Base-by-base conservation (phyloP, 2,329 filamentous ascomycete species). In the Colletotrichum echinochloae region DNA sequence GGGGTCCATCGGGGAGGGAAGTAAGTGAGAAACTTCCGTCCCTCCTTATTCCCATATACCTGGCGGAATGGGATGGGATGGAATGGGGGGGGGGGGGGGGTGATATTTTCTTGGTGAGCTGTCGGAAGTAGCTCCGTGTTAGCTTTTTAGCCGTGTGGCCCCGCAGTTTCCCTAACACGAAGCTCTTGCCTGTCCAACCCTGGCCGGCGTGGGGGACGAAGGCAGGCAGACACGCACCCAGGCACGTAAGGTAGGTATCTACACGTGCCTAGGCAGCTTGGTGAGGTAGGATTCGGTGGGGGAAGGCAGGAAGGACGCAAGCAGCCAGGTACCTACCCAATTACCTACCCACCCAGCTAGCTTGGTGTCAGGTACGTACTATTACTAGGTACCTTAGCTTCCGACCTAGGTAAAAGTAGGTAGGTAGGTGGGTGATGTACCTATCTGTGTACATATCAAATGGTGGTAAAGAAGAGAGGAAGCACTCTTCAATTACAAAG, bases 71-170 rank as follows among this genome's bases (percentile, higher is more conserved):
- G 18, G 52, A 44, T n/a, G n/a, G n/a, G n/a, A n/a, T n/a, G n/a
- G n/a, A n/a, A n/a, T n/a, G n/a, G n/a, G n/a, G n/a, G n/a, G n/a
- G n/a, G n/a, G n/a, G n/a, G n/a, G n/a, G 30, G 37, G 26, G 46
- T 48, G 33, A 16, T 18, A 33, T 56, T 52, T 60, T 65, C 6
- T 28, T 18, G 26, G 26, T 9, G 26, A 41, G 39, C 56, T 26
- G 39, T 35, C 66, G 48, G 62, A 66, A 28, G 46, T n/a, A 51
- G 56, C 62, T 70, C 62, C 66, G 56, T 35, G 66, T 70, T 70
- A 70, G 63, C 26, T 5, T 14, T 9, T 39, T 20, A 11, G n/a
- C n/a, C 9, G 16, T 41, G 60, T 41, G 59, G 23, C 26, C 28
- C 16, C 3, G 48, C 16, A 9, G 6, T n/a, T 33, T 30, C 26